A percentile compares a stretch with the other conserved stretches of the same genome.
Evolutionary conservation across 768 basidiomycete species (phyloP).

Genomic region (Trametes punicea): DNA sequence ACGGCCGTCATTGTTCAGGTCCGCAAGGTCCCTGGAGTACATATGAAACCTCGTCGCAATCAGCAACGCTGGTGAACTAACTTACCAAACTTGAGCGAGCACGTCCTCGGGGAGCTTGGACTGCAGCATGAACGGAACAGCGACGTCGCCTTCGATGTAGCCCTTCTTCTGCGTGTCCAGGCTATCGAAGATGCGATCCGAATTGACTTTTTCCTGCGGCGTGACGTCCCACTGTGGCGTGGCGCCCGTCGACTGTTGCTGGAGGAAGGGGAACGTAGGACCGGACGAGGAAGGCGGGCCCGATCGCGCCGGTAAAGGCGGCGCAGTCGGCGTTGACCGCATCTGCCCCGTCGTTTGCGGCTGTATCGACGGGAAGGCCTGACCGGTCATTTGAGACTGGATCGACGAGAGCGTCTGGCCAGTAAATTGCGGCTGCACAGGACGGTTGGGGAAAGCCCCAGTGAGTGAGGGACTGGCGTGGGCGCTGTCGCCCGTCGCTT

Average conservation of each 20-base stretch:
- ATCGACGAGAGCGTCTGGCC: conserved; percentile 48
- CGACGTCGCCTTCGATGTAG: conserved; percentile 88
- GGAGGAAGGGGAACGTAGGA: conserved; percentile 21
- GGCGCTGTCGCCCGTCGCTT: conserved; percentile 56
- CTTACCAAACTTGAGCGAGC: conserved; percentile 91
- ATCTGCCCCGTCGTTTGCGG: conserved; percentile 65
- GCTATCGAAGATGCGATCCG: conserved; percentile 79
- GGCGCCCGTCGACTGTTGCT: conserved; percentile 18
- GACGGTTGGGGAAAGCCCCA: conserved; percentile 36
- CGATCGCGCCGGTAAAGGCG: conserved; percentile 29
- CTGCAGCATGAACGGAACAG: conserved; percentile 93
- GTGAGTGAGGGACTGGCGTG: conserved; percentile 55
- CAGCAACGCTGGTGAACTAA: conserved; percentile 9
- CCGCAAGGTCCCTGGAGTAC: conserved; percentile 82
- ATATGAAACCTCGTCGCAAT: neutral
- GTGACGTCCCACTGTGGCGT: conserved; percentile 78
- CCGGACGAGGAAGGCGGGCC: conserved; percentile 20
- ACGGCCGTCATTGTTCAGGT: conserved; percentile 82
- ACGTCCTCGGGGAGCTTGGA: conserved; percentile 78
- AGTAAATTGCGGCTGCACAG: conserved; percentile 61
- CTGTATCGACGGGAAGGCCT: conserved; percentile 35
- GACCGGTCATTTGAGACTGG: conserved; percentile 49
- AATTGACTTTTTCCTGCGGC: conserved; percentile 67
- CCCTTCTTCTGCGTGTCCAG: conserved; percentile 75
- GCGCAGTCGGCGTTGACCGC: conserved; percentile 22